A percentile compares a stretch with the other conserved stretches of the same genome.
phyloP scores from a whole-genome alignment of 495 filamentous ascomycete species.

The Hypoxylon fragiforme region DNA sequence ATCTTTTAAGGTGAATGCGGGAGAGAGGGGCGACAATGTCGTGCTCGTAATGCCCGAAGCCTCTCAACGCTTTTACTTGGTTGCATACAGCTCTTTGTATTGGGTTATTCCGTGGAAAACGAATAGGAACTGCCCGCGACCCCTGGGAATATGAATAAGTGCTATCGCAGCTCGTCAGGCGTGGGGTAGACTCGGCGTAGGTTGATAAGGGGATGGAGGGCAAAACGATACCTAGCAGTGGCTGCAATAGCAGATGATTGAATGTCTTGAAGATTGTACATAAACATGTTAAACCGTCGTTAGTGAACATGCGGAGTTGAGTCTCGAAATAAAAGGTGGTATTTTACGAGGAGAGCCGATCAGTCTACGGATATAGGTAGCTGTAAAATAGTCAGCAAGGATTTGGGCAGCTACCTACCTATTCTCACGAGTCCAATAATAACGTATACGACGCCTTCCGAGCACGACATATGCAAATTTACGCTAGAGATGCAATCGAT shows the following conservation, averaged over 20 bases:
- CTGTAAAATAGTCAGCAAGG: too few relatives aligned
- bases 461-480: too few relatives aligned
- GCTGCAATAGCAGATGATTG: constrained; percentile 2
- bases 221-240: constrained; percentile 29
- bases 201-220: constrained; percentile 16
- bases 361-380: too few relatives aligned
- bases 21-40: background rate
- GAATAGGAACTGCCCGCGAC: background rate
- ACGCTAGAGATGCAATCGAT: too few relatives aligned
- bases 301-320: too few relatives aligned
- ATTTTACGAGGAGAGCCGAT: too few relatives aligned
- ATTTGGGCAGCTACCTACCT: too few relatives aligned
- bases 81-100: background rate
- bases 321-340: too few relatives aligned
- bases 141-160: background rate
- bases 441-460: too few relatives aligned
- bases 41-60: background rate
- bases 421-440: too few relatives aligned
- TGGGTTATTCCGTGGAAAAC: background rate
- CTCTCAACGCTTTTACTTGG: background rate
- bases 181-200: constrained; percentile 15
- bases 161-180: constrained; percentile 11
- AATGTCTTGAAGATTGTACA: constrained; percentile 27
- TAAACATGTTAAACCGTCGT: too few relatives aligned
- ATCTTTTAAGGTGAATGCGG: background rate